Conservation (phyloP, 176 grass and related monocot species). For the Musa itinerans region DNA sequence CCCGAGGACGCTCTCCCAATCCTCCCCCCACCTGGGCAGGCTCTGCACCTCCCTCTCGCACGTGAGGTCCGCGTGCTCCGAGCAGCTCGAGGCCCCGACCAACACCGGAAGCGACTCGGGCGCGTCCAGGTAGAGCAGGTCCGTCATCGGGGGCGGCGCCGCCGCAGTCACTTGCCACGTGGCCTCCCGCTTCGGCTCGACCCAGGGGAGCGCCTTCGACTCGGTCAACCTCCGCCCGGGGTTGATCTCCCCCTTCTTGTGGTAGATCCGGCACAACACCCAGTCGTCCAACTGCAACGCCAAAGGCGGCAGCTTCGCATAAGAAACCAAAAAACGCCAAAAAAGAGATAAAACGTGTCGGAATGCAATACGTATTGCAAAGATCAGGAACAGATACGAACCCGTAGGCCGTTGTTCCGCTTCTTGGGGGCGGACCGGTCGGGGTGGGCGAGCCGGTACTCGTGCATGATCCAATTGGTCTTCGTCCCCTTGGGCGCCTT, state of each 20-base stretch:
- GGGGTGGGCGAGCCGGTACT: conserved; percentile 25
- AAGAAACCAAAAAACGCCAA: neutral
- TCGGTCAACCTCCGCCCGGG: neutral
- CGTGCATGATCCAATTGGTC: conserved; percentile 58
- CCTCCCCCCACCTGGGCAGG: conserved; percentile 38
- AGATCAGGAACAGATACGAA: neutral
- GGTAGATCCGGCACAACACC: conserved; percentile 95
- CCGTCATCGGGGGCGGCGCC: neutral
- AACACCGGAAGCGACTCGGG: conserved; percentile 51
- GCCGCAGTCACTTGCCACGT: neutral
- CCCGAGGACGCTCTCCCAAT: conserved; percentile 42
- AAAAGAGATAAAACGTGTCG: neutral
- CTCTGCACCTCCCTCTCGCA: conserved; percentile 62
- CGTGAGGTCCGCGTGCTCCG: conserved; percentile 39
- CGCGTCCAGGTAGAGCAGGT: conserved; percentile 37
- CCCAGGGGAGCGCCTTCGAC: neutral
- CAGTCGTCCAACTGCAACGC: conserved; percentile 70
- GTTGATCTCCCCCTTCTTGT: conserved; percentile 55
- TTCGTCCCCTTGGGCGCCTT: conserved; percentile 49
- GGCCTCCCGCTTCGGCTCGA: conserved; percentile 40
- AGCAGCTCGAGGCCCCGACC: conserved; percentile 59
- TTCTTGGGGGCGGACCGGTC: conserved; percentile 14
- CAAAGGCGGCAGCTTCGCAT: neutral
- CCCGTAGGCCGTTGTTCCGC: neutral
- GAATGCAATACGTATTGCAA: neutral